Percentiles rank a stretch among this genome's conserved stretches.
Conservation (phyloP, 345 rosid species). For the Trapa bicornis region DNA sequence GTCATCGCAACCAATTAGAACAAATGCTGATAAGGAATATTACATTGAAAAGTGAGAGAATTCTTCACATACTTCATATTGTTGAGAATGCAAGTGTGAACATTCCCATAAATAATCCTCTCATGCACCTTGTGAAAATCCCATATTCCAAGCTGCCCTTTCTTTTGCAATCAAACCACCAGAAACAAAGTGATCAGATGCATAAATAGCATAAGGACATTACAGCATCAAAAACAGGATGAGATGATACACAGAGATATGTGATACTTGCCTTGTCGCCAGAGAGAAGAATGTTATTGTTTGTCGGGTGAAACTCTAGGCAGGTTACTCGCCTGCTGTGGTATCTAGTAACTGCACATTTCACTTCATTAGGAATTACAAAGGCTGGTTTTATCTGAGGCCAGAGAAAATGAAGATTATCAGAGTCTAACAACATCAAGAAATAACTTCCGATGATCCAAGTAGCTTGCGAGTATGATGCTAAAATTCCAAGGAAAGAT, state of each 20-base stretch:
- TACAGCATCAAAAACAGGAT: neutral
- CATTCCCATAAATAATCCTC: conserved; percentile 68
- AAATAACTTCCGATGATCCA: neutral
- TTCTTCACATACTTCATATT: conserved; percentile 48
- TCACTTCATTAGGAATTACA: conserved; percentile 76
- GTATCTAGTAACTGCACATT: conserved; percentile 78
- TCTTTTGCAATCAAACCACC: conserved; percentile 31
- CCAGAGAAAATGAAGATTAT: conserved; percentile 1
- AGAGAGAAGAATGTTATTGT: conserved; percentile 66
- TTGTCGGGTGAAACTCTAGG: conserved; percentile 91
- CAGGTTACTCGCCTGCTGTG: conserved; percentile 92
- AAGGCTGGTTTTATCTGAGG: conserved; percentile 57
- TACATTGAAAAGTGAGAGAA: neutral
- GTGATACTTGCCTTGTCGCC: conserved; percentile 71
- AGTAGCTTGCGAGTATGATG: neutral
- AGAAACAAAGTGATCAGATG: neutral
- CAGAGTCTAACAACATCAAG: neutral
- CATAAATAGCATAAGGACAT: neutral
- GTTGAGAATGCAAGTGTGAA: conserved; percentile 76
- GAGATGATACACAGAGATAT: neutral
- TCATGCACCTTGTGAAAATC: conserved; percentile 81
- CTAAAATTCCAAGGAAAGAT: neutral
- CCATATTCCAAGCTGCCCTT: conserved; percentile 98
- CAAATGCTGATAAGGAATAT: neutral
- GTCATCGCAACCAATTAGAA: neutral